Base-by-base conservation (phyloP, 2,329 filamentous ascomycete species). In the Gremmenia infestans region DNA sequence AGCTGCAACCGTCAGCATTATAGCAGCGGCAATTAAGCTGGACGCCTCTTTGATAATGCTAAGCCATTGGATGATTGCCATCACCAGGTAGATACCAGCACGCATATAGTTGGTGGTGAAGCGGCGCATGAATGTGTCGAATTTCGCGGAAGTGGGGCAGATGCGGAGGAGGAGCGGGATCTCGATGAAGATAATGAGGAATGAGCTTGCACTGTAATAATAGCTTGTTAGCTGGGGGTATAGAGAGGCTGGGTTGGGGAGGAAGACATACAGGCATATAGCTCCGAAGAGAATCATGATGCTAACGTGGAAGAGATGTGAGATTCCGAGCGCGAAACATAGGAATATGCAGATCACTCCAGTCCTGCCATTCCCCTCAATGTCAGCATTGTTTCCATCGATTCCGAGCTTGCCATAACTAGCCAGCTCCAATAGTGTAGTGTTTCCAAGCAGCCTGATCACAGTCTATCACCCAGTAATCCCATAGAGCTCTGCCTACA, bases 101-200 rank as follows among this genome's bases (percentile, higher is more conserved):
- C 94, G 91, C 86, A 94, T 95, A 78, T 92, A 97, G 79, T 97
- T 97, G 57, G 92, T 96, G 61, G 91, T 91, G 78, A 99, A 89
- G 69, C 83, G 87, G 74, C 93, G 91, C 73, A 99, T 93, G 71
- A 91, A 87, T 63, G 76, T 78, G 73, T 99, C 94, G 76, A 99
- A 99, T 63, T 82, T 85, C 62, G 86, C 74, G 14, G 93, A 97
- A 5, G 94, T 99, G 56, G 94, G 94, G 78, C 94, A 99, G 77
- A 99, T 97, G 74, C 94, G 89, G 60, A 99, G 86, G 56, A 99
- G 88, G 57, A 97, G 86, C 28, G 94, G 94, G 17, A 99, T 87
- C 73, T 99, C 89, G 70, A 93, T 81, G 74, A 94, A 94, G 69
- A 94, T 77, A 68, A 94, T 87, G 65, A 92, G 67, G 66, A 91